phyloP scores from a whole-genome alignment of 345 rosid species.

The Balakata baccata region DNA sequence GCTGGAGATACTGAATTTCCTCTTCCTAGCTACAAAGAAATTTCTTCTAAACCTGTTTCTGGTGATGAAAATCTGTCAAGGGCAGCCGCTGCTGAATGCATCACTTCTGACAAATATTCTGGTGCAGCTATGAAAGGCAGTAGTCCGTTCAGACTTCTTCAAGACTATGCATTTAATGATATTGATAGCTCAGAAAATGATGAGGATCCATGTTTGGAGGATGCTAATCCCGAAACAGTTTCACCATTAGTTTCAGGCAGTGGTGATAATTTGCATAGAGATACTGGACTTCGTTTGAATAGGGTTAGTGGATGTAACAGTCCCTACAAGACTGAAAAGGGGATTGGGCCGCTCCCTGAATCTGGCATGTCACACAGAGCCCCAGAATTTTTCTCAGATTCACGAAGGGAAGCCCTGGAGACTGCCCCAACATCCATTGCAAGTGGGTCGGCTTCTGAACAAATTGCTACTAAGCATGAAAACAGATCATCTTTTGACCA shows the following conservation, averaged over 20 bases:
- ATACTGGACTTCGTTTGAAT: constrained; percentile 18
- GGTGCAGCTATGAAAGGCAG: constrained; percentile 21
- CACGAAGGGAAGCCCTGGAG: constrained; percentile 20
- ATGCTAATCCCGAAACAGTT: constrained; percentile 11
- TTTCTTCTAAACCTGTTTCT: constrained; percentile 6
- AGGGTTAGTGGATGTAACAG: constrained; percentile 7
- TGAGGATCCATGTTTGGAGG: constrained; percentile 12
- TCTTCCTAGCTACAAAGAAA: constrained; percentile 16
- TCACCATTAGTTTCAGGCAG: constrained; percentile 21
- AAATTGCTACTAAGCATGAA: constrained; percentile 14
- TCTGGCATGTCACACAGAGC: constrained; percentile 13
- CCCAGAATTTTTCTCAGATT: constrained; percentile 6
- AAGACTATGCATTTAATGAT: constrained; percentile 51
- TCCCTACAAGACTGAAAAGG: constrained; percentile 23
- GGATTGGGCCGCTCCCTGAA: constrained; percentile 16
- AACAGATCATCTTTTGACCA: constrained; percentile 11
- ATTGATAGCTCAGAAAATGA: constrained; percentile 43
- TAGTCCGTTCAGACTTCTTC: constrained; percentile 50
- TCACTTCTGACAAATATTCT: constrained; percentile 17
- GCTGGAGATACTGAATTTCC: constrained; percentile 19
- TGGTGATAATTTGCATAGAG: constrained; percentile 10
- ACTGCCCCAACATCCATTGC: constrained; percentile 16
- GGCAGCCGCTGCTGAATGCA: constrained; percentile 18
- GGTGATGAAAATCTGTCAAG: constrained; percentile 6
- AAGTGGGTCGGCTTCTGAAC: constrained; percentile 17